Evolutionary conservation across 2,329 filamentous ascomycete species (phyloP).

Genomic region (Acephala macrosclerotiorum): DNA sequence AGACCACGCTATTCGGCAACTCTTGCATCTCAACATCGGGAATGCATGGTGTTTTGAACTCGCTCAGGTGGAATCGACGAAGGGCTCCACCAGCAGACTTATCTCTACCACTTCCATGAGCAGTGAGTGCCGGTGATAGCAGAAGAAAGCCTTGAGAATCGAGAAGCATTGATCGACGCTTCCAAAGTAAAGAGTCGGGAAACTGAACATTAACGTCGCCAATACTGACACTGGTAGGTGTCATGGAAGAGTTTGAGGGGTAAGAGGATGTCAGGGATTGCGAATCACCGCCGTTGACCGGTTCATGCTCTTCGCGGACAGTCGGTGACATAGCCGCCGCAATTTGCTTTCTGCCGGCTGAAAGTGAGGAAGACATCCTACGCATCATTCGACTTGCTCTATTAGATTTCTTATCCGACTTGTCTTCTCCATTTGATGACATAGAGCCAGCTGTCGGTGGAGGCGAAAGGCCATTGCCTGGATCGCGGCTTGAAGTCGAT

Average conservation of each 20-base stretch:
- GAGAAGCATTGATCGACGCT: constrained; percentile 86
- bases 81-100: constrained; percentile 64
- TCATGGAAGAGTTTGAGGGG: constrained; percentile 37
- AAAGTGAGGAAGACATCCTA: constrained; percentile 67
- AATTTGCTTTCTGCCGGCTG: constrained; percentile 51
- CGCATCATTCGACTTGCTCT: constrained; percentile 61
- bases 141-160: constrained; percentile 86
- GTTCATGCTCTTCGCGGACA: constrained; percentile 48
- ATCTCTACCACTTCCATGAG: constrained; percentile 44
- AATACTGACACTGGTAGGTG: constrained; percentile 46
- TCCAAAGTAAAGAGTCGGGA: constrained; percentile 95
- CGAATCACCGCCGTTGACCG: constrained; percentile 39
- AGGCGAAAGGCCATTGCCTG: constrained; percentile 43
- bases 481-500: constrained; percentile 47
- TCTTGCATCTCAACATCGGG: constrained; percentile 94
- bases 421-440: constrained; percentile 53
- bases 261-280: constrained; percentile 36
- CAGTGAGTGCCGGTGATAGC: constrained; percentile 73
- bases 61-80: constrained; percentile 85
- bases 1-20: constrained; percentile 81
- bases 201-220: constrained; percentile 98
- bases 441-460: constrained; percentile 49
- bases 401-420: constrained; percentile 59
- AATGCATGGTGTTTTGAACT: constrained; percentile 80
- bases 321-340: constrained; percentile 45